Evolutionary conservation across 2,329 filamentous ascomycete genomes (phyloP).

Genomic region (Aspergillus sclerotialis): DNA sequence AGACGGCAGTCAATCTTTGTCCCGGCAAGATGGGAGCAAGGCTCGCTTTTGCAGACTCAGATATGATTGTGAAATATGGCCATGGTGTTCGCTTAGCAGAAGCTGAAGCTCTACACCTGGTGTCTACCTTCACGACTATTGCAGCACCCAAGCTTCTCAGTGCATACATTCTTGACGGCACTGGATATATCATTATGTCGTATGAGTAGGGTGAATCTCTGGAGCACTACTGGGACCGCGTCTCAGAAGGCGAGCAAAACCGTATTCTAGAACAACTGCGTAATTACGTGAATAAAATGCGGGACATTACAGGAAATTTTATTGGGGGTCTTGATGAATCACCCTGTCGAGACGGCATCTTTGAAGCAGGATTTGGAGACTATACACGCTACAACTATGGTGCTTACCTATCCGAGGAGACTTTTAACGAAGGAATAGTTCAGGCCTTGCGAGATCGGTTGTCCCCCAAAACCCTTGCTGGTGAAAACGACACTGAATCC

Average conservation of each 20-base stretch:
- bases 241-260: slow-evolving; percentile 5
- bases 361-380: slow-evolving; percentile 8
- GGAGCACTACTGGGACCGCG: slow-evolving; percentile 7
- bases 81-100: slow-evolving; percentile 10
- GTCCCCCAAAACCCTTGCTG: slow-evolving; percentile 2
- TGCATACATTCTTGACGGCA: slow-evolving; percentile 9
- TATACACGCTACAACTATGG: slow-evolving; percentile 7
- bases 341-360: slow-evolving; percentile 10
- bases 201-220: slow-evolving; percentile 9
- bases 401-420: slow-evolving; percentile 7
- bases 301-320: slow-evolving; percentile 6
- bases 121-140: slow-evolving; percentile 8
- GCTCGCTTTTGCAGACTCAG: slow-evolving; percentile 7
- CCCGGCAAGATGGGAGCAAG: slow-evolving; percentile 8
- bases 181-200: slow-evolving; percentile 9
- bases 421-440: slow-evolving; percentile 9
- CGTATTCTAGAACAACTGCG: slow-evolving; percentile 4
- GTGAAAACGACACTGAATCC: slow-evolving; percentile 7
- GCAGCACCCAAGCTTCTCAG: slow-evolving; percentile 7
- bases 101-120: slow-evolving; percentile 10
- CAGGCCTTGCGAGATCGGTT: slow-evolving; percentile 10
- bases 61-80: slow-evolving; percentile 9
- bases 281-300: slow-evolving; percentile 10
- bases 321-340: slow-evolving; percentile 6
- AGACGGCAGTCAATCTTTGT: slow-evolving; percentile 5